These are phyloP conservation scores for Ploettnerulaceae sp. DNA, from an alignment of 2,329 filamentous ascomycete species.

Conservation along the genomic window DNA sequence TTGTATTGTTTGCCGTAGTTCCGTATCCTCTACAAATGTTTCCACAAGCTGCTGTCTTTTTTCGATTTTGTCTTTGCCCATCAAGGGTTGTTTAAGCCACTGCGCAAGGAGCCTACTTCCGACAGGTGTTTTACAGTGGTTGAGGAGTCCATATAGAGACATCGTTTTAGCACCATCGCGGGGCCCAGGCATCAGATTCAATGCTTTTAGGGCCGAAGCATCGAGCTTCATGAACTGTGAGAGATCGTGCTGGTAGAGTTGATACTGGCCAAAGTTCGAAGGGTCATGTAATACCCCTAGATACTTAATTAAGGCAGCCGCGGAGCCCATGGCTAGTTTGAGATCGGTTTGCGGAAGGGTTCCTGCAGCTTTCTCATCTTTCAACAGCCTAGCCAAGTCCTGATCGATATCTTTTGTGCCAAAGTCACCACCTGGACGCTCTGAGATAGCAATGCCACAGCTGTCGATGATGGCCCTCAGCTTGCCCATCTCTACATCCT, in stretches of 20 bases:
- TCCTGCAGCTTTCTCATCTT: conserved; percentile 74
- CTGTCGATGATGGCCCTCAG: conserved; percentile 84
- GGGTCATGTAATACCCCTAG: conserved; percentile 83
- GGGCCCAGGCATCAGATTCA: conserved; percentile 95
- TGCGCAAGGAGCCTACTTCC: conserved; percentile 87
- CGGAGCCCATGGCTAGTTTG: conserved; percentile 93
- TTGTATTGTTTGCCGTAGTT: conserved; percentile 91
- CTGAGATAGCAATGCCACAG: conserved; percentile 84
- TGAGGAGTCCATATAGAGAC: conserved; percentile 90
- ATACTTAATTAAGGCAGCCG: conserved; percentile 91
- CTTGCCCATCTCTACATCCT: conserved; percentile 85
- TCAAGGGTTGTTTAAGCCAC: conserved; percentile 96
- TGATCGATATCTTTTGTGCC: conserved; percentile 91
- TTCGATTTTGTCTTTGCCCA: conserved; percentile 85
- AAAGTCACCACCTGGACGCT: conserved; percentile 73
- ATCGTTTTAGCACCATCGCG: conserved; percentile 95
- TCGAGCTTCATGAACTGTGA: conserved; percentile 98
- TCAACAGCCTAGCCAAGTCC: conserved; percentile 79
- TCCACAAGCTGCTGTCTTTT: conserved; percentile 91
- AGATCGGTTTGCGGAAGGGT: conserved; percentile 84
- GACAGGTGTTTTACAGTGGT: conserved; percentile 95
- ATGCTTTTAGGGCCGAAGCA: conserved; percentile 84
- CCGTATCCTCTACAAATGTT: conserved; percentile 88
- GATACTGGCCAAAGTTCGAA: conserved; percentile 95
- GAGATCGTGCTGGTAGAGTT: conserved; percentile 93